A percentile compares a stretch with the other conserved stretches of the same genome.
phyloP scores from a whole-genome alignment of 169 alveolate species.

The Plasmodium berghei region DNA sequence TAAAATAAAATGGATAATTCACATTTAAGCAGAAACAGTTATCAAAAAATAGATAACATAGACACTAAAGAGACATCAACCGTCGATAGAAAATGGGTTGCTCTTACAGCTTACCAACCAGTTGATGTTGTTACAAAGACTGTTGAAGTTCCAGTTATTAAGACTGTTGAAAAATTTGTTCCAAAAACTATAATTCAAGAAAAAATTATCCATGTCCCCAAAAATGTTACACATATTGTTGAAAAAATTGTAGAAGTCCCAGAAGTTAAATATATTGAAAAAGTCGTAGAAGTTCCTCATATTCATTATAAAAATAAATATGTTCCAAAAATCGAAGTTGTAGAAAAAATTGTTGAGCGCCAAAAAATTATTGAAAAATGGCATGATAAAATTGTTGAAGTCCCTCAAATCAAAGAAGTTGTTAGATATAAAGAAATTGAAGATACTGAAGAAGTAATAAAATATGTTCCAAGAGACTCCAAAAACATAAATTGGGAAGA shows the following conservation, averaged over 20 bases:
- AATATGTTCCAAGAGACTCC: conserved; percentile 86
- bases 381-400: conserved; percentile 90
- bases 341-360: conserved; percentile 87
- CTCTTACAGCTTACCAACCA: conserved; percentile 92
- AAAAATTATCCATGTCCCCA: conserved; percentile 90
- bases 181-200: conserved; percentile 88
- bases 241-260: conserved; percentile 92
- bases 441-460: conserved; percentile 90
- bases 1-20: conserved; percentile 69
- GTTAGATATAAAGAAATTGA: conserved; percentile 90
- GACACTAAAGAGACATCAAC: conserved; percentile 80
- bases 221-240: conserved; percentile 88
- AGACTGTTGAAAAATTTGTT: conserved; percentile 86
- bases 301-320: conserved; percentile 87
- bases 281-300: conserved; percentile 90
- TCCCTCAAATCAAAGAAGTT: conserved; percentile 90
- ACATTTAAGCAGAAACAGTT: conserved; percentile 59
- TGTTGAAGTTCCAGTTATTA: conserved; percentile 85
- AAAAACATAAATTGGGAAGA: conserved; percentile 88
- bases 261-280: conserved; percentile 90
- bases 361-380: conserved; percentile 89
- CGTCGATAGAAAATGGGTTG: conserved; percentile 83
- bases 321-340: conserved; percentile 90
- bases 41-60: conserved; percentile 77
- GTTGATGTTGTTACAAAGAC: conserved; percentile 90